Conservation (phyloP, 306 rosid species). For the Gynostemma pentaphyllum region DNA sequence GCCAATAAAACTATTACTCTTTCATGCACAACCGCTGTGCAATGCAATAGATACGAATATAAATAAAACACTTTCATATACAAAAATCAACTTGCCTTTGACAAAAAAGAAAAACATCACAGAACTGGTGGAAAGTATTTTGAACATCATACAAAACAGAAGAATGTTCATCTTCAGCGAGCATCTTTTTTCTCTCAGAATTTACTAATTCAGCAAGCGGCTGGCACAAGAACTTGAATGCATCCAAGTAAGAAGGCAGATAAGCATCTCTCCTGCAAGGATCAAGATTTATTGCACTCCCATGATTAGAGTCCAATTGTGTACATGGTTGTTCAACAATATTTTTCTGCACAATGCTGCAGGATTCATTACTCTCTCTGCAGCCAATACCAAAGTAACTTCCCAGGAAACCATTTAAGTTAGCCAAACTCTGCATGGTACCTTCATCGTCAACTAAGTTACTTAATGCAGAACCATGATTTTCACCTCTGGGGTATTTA, state of each 20-base stretch:
- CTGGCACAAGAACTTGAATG: constrained; percentile 52
- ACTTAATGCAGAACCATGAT: constrained; percentile 28
- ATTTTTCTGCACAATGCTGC: constrained; percentile 16
- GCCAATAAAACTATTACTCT: not conserved
- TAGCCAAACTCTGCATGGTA: constrained; percentile 25
- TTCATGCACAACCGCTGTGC: not conserved
- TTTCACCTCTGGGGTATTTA: constrained; percentile 29
- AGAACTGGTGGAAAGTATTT: constrained; percentile 50
- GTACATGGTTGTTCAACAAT: constrained; percentile 14
- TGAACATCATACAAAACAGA: constrained; percentile 36
- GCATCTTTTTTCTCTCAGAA: constrained; percentile 50
- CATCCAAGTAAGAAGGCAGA: constrained; percentile 31
- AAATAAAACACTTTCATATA: not conserved
- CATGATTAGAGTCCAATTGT: constrained; percentile 18
- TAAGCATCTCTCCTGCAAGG: constrained; percentile 16
- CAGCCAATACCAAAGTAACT: constrained; percentile 27
- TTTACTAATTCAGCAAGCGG: constrained; percentile 61
- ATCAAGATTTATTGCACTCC: constrained; percentile 8
- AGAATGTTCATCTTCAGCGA: constrained; percentile 29
- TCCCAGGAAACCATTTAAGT: constrained; percentile 31
- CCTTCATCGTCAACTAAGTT: constrained; percentile 33
- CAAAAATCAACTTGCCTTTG: constrained; percentile 35
- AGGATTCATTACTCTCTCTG: constrained; percentile 21
- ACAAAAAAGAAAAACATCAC: constrained; percentile 39
- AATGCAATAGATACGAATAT: not conserved